These are phyloP conservation scores for Euphorbia schlechtendalii DNA, from an alignment of 441 rosid species.

Conservation along the genomic window DNA sequence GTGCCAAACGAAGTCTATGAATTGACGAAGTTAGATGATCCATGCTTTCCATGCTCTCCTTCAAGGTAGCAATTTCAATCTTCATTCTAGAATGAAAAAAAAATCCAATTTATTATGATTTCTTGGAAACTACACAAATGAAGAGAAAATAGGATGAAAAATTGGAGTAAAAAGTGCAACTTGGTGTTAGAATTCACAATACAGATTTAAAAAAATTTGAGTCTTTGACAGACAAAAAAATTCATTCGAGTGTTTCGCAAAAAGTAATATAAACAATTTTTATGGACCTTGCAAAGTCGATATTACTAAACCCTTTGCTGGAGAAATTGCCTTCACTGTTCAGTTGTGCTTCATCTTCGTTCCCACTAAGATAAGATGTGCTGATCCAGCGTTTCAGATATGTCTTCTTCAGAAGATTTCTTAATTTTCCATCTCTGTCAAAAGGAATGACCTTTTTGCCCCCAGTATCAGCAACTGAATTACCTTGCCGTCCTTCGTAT, in stretches of 20 bases:
- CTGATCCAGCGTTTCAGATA: conserved; percentile 77
- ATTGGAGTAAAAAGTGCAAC: background rate
- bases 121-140: background rate
- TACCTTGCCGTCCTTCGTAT: conserved; percentile 37
- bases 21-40: conserved; percentile 73
- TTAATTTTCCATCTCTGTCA: conserved; percentile 70
- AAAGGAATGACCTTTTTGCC: conserved; percentile 27
- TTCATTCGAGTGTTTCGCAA: background rate
- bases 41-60: conserved; percentile 79
- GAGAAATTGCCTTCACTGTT: conserved; percentile 36
- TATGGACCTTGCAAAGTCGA: conserved; percentile 75
- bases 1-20: conserved; percentile 74
- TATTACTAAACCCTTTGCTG: conserved; percentile 30
- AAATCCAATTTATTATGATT: background rate
- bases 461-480: conserved; percentile 21
- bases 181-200: background rate
- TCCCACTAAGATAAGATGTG: conserved; percentile 42
- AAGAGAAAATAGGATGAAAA: background rate
- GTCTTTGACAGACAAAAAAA: background rate
- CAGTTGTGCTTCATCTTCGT: conserved; percentile 34
- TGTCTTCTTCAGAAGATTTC: conserved; percentile 71
- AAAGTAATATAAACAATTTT: conserved; percentile 9
- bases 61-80: conserved; percentile 83
- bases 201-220: conserved; percentile 2
- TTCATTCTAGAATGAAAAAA: conserved; percentile 51